Evolutionary conservation across 2,329 filamentous ascomycete species (phyloP), one percentile per base, ranked within the genome.

Genomic region (Aspergillus vadensis): DNA sequence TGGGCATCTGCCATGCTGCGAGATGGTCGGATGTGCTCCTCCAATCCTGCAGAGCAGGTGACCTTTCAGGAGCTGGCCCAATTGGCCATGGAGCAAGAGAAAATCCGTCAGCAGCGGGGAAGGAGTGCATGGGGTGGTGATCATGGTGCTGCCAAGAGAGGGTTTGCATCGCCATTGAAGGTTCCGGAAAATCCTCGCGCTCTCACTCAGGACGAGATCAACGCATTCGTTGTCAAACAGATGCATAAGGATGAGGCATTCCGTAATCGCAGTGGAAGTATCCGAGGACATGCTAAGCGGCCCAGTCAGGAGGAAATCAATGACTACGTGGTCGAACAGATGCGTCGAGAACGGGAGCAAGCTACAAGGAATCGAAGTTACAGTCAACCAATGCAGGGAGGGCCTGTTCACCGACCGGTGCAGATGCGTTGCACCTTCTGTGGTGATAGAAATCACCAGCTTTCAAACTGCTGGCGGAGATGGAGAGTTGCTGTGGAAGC

Each of bases 221-320:
- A 72, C 38, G 62, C 62, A 4, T 70, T 71, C 48, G 68, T 72
- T 23, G 61, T 69, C 21, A 60, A 63, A 19, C 65, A 71, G 50
- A 71, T 71, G 69, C 59, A 56, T 12, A 60, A 59, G 30, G 63
- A 67, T 36, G 60, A 41, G 4, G 51, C 57, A 6, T 41, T 49
- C 8, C 44, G 47, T 23, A 53, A 25, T 15, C 59, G 58, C 25
- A 59, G 52, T 25, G 52, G 53, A 27, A 53, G 39, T 43, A 23
- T 44, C 21, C 63, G 44, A 39, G 61, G 65, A 2, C 67, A 72
- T 50, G 49, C 32, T 19, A 71, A 70, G 49, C 62, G 62, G 21
- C 70, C 69, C 4, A 72, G 70, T 36, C 70, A 71, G 59, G 69
- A 70, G 55, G 66, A 71, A 55, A 71, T 71, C 58, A 72, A 70